Evolutionary conservation across 768 basidiomycete genomes (phyloP), one percentile per base, ranked within the genome.

Genomic region (Kwoniella botswanensis): DNA sequence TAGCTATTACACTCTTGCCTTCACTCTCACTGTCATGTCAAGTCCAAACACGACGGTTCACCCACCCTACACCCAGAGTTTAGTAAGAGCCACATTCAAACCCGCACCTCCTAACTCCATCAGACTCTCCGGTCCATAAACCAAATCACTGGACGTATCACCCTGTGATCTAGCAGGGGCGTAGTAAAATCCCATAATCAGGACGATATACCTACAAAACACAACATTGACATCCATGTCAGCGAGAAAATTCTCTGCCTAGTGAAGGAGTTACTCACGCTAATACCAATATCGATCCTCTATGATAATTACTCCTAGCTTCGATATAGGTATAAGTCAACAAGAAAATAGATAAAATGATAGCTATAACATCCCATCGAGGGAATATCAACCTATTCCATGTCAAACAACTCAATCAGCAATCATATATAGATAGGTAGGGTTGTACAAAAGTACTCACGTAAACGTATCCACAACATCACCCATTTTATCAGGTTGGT

Each of bases 271-370:
- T 41, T 12, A 78, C 83, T 72, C 70, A 95, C 93, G 94, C 94
- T 61, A 98, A 86, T 65, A 98, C 91, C 57, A 99, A 89, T 70
- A 97, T 97, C 76, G 92, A 94, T 58, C 97, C 97, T 75, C 97
- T 90, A 82, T 98, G 94, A 82, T 99, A 99, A 84, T 98, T 98
- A 76, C 92, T 92, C 86, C 91, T 94, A n/a, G 94, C 94, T 85
- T 99, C 97, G 77, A 98, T 97, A 82, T 97, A 98, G 4, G 94
- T 96, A 83, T 99, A 99, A 0, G 97, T 98, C 87, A 99, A 89
- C 73, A 98, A 84, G 87, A 98, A 99, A 85, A 99, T 94, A 0
- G 94, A 93, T 56, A 99, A 88, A 75, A 98, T 92, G 79, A 98
- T 91, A 29, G 90, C 91, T 76, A 98, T 89, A 60, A 94, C 93